Conservation (phyloP, 176 grass and related monocot genomes). For the Triticum monococcum region DNA sequence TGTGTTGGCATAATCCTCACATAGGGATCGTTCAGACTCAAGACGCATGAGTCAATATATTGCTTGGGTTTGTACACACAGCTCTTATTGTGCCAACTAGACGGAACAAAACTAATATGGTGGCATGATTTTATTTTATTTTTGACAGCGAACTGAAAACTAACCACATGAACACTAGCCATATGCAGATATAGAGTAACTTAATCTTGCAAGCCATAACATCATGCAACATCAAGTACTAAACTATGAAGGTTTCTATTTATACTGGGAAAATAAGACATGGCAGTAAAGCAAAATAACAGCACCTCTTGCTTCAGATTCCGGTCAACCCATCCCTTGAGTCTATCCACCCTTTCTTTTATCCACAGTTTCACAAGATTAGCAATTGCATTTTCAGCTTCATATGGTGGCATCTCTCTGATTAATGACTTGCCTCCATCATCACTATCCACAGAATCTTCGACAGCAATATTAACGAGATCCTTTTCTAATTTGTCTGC, state of each 20-base stretch:
- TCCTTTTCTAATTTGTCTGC: conserved; percentile 97
- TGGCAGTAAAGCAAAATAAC: background rate
- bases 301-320: conserved; percentile 93
- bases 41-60: background rate
- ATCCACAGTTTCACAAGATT: conserved; percentile 94
- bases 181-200: conserved; percentile 22
- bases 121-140: background rate
- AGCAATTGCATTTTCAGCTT: conserved; percentile 92
- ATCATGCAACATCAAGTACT: conserved; percentile 3
- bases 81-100: background rate
- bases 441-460: conserved; percentile 98
- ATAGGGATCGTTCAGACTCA: background rate
- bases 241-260: conserved; percentile 15
- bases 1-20: background rate
- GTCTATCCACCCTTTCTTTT: conserved; percentile 74
- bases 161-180: background rate
- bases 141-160: background rate
- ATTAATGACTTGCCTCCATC: conserved; percentile 98
- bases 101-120: conserved; percentile 1
- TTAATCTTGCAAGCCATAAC: conserved; percentile 21
- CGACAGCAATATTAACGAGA: conserved; percentile 94
- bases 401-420: conserved; percentile 97
- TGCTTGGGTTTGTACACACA: conserved; percentile 14
- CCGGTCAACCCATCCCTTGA: conserved; percentile 96
- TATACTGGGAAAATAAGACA: conserved; percentile 25